A percentile compares a stretch with the other conserved stretches of the same genome.
Evolutionary conservation across 495 filamentous ascomycete species (phyloP).

Genomic region (Amphirosellinia nigrospora): DNA sequence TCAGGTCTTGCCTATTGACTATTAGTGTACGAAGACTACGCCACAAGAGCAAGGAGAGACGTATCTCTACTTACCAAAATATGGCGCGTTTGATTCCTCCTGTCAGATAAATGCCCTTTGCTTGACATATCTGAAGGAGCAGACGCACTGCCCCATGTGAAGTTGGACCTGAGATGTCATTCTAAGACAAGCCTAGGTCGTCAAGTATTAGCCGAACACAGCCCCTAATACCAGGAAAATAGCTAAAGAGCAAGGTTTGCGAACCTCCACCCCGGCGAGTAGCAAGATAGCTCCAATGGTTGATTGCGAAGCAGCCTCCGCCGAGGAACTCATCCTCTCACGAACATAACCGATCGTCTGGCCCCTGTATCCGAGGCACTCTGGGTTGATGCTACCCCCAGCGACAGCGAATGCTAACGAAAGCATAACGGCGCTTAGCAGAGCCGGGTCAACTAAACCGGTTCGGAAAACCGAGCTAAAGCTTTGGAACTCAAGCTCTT

Average conservation of each 20-base stretch:
- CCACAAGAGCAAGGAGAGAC: background rate
- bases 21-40: background rate
- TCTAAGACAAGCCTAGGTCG: constrained; percentile 34
- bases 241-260: constrained; percentile 3
- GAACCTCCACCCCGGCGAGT: constrained; percentile 45
- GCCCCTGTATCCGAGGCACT: constrained; percentile 43
- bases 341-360: constrained; percentile 43
- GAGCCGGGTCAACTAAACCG: constrained; percentile 40
- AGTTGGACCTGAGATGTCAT: constrained; percentile 41
- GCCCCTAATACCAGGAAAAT: background rate
- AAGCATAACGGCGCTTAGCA: constrained; percentile 48
- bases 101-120: constrained; percentile 35
- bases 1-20: constrained; percentile 45
- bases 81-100: constrained; percentile 49
- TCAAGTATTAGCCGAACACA: background rate
- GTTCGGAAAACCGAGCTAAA: constrained; percentile 43
- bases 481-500: constrained; percentile 45
- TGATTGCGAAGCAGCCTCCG: constrained; percentile 40
- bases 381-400: constrained; percentile 32
- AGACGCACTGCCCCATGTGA: constrained; percentile 44
- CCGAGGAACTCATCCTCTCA: constrained; percentile 35
- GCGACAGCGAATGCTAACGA: constrained; percentile 38
- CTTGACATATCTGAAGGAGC: constrained; percentile 32
- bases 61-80: constrained; percentile 42
- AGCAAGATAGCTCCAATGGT: constrained; percentile 50